Conservation (phyloP, 345 rosid genomes). For the Ceriops zippeliana region DNA sequence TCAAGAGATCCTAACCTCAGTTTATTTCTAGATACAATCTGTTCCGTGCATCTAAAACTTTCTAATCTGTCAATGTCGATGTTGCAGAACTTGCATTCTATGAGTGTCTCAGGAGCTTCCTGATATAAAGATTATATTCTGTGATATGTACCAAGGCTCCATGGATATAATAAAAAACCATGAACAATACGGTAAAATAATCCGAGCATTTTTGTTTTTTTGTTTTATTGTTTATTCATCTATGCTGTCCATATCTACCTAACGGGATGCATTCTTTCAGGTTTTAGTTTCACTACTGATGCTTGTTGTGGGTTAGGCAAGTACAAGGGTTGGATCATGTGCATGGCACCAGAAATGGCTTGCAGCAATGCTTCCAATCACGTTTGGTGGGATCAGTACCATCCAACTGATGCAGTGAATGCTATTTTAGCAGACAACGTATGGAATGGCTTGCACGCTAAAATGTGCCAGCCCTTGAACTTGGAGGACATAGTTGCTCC, state of each 20-base stretch:
- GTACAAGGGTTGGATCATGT: conserved; percentile 83
- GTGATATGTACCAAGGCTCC: conserved; percentile 74
- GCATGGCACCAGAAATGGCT: conserved; percentile 81
- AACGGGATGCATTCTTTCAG: conserved; percentile 30
- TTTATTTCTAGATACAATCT: background rate
- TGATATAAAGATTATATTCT: conserved; percentile 55
- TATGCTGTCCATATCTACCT: too few relatives aligned
- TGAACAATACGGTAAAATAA: conserved; percentile 50
- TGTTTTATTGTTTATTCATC: background rate
- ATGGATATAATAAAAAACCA: conserved; percentile 77
- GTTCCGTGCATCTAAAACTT: background rate
- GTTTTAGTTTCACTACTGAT: conserved; percentile 64
- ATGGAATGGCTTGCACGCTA: conserved; percentile 71
- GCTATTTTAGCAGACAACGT: conserved; percentile 85
- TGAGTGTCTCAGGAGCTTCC: conserved; percentile 55
- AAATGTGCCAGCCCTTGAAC: conserved; percentile 81
- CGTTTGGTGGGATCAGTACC: conserved; percentile 96
- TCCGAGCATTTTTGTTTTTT: background rate
- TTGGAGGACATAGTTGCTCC: conserved; percentile 50
- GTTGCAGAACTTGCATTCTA: conserved; percentile 61
- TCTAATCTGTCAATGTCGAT: conserved; percentile 5
- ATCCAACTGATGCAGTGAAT: conserved; percentile 83
- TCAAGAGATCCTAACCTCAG: background rate
- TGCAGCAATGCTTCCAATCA: conserved; percentile 63
- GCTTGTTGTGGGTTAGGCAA: conserved; percentile 93